These are phyloP conservation scores for Oenanthe javanica DNA, from an alignment of 140 eudicot species.

Conservation along the genomic window DNA sequence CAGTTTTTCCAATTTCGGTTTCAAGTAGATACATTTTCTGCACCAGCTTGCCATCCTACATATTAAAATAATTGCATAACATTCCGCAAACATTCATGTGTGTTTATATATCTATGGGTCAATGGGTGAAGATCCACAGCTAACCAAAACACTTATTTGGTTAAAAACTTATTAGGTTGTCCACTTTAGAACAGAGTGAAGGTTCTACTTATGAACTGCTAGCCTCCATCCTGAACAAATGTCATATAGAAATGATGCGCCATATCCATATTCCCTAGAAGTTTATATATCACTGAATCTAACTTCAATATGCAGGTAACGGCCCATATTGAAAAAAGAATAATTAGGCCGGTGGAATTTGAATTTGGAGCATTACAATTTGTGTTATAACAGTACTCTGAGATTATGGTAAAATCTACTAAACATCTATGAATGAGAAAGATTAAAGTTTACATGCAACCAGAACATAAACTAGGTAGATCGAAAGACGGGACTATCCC, in stretches of 20 bases:
- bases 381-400: neutral
- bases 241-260: neutral
- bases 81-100: neutral
- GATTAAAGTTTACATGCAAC: neutral
- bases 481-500: neutral
- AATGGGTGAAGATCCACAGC: neutral
- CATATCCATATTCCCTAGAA: neutral
- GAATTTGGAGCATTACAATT: neutral
- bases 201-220: neutral
- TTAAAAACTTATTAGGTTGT: neutral
- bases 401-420: neutral
- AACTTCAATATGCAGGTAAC: neutral
- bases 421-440: neutral
- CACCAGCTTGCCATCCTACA: slow-evolving; percentile 94
- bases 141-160: neutral
- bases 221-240: neutral
- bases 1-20: slow-evolving; percentile 81
- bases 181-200: neutral
- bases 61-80: slow-evolving; percentile 8
- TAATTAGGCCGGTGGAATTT: neutral
- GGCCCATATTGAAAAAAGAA: neutral
- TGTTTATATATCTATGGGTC: too few relatives aligned
- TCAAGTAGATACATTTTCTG: slow-evolving; percentile 83
- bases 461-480: neutral
- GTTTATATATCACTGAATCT: too few relatives aligned